Evolutionary conservation across 768 basidiomycete genomes (phyloP).

Genomic region (Panellus pusillus): DNA sequence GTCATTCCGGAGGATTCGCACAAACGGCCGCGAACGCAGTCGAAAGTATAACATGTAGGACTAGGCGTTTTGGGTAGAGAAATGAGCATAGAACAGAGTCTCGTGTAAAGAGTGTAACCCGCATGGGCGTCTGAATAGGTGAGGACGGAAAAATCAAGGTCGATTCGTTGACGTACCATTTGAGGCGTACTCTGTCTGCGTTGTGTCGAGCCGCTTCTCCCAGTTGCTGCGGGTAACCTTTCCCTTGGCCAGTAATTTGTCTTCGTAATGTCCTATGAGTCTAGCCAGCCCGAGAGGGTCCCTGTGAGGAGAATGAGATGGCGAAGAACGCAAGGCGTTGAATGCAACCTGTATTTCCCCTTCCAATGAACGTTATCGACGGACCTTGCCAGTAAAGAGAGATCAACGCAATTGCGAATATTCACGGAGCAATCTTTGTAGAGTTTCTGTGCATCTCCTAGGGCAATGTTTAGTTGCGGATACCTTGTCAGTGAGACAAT

Average conservation of each 20-base stretch:
- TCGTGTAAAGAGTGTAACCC: conserved; percentile 53
- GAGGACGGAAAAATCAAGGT: conserved; percentile 39
- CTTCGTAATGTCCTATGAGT: conserved; percentile 62
- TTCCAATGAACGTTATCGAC: conserved; percentile 75
- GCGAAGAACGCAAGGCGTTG: not conserved
- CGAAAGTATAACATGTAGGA: conserved; percentile 56
- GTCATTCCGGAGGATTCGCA: conserved; percentile 41
- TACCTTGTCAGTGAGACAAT: conserved; percentile 17
- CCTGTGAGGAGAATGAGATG: conserved; percentile 14
- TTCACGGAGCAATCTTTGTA: conserved; percentile 47
- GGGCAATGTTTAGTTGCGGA: not conserved
- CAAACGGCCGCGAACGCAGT: conserved; percentile 46
- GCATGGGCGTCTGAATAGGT: conserved; percentile 74
- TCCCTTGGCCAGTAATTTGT: conserved; percentile 55
- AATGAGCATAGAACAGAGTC: conserved; percentile 44
- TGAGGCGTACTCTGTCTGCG: conserved; percentile 49
- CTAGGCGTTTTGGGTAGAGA: conserved; percentile 35
- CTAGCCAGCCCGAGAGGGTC: conserved; percentile 61
- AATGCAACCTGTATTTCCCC: conserved; percentile 49
- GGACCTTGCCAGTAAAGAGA: conserved; percentile 66
- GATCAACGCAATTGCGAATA: conserved; percentile 61
- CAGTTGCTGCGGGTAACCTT: conserved; percentile 68
- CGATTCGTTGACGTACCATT: conserved; percentile 7
- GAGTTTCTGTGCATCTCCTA: conserved; percentile 71
- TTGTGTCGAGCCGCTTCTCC: conserved; percentile 47